phyloP scores from a whole-genome alignment of 2,329 filamentous ascomycete species.

The Aspergillus oerlinghausenensis region DNA sequence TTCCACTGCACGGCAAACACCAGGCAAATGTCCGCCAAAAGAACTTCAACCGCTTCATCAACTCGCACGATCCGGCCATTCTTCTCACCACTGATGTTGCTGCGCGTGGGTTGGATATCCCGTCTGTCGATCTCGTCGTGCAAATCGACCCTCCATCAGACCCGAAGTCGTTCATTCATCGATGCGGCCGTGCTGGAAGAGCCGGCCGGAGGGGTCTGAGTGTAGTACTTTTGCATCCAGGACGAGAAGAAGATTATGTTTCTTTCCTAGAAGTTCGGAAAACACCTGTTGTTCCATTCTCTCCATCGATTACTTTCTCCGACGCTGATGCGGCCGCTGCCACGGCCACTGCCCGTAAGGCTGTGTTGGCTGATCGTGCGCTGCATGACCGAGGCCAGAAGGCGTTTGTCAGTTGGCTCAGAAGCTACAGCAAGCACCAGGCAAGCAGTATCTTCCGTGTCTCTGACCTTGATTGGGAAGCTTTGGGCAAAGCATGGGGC shows the following conservation, averaged over 20 bases:
- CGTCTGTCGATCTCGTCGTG: conserved; percentile 83
- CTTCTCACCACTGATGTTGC: conserved; percentile 91
- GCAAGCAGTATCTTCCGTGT: conserved; percentile 87
- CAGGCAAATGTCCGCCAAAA: conserved; percentile 80
- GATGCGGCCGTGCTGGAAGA: conserved; percentile 60
- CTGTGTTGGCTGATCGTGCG: conserved; percentile 55
- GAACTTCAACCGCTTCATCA: conserved; percentile 78
- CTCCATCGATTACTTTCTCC: conserved; percentile 55
- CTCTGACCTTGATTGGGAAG: conserved; percentile 76
- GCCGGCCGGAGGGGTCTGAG: conserved; percentile 71
- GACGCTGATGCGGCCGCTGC: conserved; percentile 57
- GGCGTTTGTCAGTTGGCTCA: conserved; percentile 89
- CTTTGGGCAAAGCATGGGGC: conserved; percentile 78
- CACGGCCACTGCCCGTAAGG: conserved; percentile 58
- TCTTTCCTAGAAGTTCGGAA: conserved; percentile 81
- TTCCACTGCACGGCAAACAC: conserved; percentile 89
- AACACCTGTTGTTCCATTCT: conserved; percentile 69
- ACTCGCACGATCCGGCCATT: conserved; percentile 68
- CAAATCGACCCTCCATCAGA: conserved; percentile 83
- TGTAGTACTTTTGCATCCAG: conserved; percentile 78
- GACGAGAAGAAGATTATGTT: conserved; percentile 84
- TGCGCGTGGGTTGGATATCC: conserved; percentile 85
- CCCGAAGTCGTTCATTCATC: conserved; percentile 74
- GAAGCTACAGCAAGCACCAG: conserved; percentile 86
- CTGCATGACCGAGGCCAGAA: conserved; percentile 84